phyloP scores from a whole-genome alignment of 208 protist species.

The Trypanosoma theileri region DNA sequence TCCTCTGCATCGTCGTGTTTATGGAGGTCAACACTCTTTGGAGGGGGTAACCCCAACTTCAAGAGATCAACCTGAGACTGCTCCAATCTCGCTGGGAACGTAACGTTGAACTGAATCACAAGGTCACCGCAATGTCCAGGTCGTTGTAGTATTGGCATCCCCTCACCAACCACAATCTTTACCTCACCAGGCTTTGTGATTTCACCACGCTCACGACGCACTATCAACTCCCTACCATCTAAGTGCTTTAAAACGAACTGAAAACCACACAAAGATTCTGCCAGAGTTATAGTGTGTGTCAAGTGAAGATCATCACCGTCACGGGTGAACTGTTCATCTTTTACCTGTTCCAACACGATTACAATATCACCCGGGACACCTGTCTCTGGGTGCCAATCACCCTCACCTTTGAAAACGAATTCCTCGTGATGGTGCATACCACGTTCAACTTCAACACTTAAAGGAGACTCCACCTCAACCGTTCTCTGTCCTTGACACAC shows the following conservation, averaged over 20 bases:
- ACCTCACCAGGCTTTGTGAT: slow-evolving; percentile 71
- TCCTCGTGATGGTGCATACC: slow-evolving; percentile 65
- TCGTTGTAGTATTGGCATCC: slow-evolving; percentile 60
- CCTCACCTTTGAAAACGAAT: slow-evolving; percentile 50
- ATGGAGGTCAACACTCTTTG: slow-evolving; percentile 34
- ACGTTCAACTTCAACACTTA: slow-evolving; percentile 47
- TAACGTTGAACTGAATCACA: slow-evolving; percentile 70
- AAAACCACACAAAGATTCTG: slow-evolving; percentile 94
- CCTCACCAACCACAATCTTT: slow-evolving; percentile 65
- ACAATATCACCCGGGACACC: slow-evolving; percentile 92
- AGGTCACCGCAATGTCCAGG: slow-evolving; percentile 58
- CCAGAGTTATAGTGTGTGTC: slow-evolving; percentile 85
- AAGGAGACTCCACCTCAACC: slow-evolving; percentile 66
- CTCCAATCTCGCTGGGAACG: slow-evolving; percentile 55
- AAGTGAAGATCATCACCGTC: slow-evolving; percentile 92
- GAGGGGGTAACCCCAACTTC: slow-evolving; percentile 44
- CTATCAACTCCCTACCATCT: slow-evolving; percentile 84
- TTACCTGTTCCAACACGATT: slow-evolving; percentile 92
- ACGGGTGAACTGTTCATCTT: slow-evolving; percentile 91
- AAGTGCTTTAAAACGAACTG: slow-evolving; percentile 90
- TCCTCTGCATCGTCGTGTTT: slow-evolving; percentile 34
- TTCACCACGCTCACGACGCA: slow-evolving; percentile 65
- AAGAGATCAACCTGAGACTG: slow-evolving; percentile 40
- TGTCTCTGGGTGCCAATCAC: slow-evolving; percentile 38
- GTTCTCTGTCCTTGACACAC: slow-evolving; percentile 91